Conservation (phyloP, 768 basidiomycete genomes). For the Mycena metata region DNA sequence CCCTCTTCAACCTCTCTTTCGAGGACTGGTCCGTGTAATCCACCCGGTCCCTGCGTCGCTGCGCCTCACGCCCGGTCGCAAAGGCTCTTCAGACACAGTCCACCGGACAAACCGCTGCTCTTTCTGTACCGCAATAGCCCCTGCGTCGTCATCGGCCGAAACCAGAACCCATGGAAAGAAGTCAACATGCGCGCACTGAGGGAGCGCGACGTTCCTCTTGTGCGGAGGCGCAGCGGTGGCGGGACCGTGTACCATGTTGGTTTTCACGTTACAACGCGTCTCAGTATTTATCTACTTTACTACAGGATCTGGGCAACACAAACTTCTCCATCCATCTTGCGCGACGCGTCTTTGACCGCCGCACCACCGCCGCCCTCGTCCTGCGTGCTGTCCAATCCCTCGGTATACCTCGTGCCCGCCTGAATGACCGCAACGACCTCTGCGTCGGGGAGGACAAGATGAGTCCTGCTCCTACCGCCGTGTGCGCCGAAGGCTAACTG, state of each 20-base stretch:
- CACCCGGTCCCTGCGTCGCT: background rate
- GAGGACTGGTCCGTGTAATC: constrained; percentile 83
- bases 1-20: constrained; percentile 90
- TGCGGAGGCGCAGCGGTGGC: constrained; percentile 91
- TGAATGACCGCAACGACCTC: constrained; percentile 94
- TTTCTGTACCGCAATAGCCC: constrained; percentile 90
- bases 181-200: constrained; percentile 78
- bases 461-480: constrained; percentile 54
- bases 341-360: constrained; percentile 82
- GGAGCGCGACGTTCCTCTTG: constrained; percentile 72
- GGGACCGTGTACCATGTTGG: constrained; percentile 97
- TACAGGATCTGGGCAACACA: constrained; percentile 94
- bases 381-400: constrained; percentile 81
- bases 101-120: constrained; percentile 76
- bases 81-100: constrained; percentile 79
- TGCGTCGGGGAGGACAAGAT: constrained; percentile 92
- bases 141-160: constrained; percentile 93
- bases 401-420: constrained; percentile 74
- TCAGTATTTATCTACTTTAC: background rate
- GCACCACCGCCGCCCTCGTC: constrained; percentile 82
- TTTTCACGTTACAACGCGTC: constrained; percentile 22
- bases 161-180: constrained; percentile 99
- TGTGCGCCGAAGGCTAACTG: constrained; percentile 26
- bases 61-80: constrained; percentile 1
- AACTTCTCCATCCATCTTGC: constrained; percentile 97